These are phyloP conservation scores for Tetracladium maxilliforme DNA, from an alignment of 2,329 filamentous ascomycete genomes.

Conservation along the genomic window DNA sequence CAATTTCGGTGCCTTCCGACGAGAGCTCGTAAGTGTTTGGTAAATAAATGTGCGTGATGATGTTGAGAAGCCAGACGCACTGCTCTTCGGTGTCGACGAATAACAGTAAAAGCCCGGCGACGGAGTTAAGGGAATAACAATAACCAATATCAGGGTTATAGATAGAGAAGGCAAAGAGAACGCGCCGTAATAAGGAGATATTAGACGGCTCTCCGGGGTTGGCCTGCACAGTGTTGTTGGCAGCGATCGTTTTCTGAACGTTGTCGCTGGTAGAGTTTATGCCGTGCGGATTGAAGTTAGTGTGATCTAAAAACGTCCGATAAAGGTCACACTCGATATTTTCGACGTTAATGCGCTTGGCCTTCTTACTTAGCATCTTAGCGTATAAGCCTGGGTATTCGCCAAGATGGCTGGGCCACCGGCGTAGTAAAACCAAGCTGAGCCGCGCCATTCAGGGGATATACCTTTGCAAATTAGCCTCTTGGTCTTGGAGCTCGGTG, in stretches of 20 bases:
- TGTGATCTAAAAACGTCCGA: constrained; percentile 87
- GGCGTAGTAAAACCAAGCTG: constrained; percentile 94
- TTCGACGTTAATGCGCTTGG: constrained; percentile 59
- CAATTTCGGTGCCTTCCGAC: constrained; percentile 83
- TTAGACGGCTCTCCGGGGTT: too few relatives aligned
- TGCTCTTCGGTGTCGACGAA: constrained; percentile 82
- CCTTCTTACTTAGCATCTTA: constrained; percentile 46
- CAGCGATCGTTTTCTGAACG: constrained; percentile 6
- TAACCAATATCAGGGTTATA: constrained; percentile 89
- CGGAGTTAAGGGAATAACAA: constrained; percentile 90
- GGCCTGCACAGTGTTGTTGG: constrained; percentile 50
- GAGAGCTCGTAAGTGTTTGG: constrained; percentile 86
- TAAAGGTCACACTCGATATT: constrained; percentile 89
- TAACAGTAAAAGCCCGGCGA: constrained; percentile 76
- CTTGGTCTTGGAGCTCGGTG: constrained; percentile 70
- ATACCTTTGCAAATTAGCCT: constrained; percentile 91
- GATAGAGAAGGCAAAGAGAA: constrained; percentile 78
- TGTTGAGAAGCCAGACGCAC: constrained; percentile 82
- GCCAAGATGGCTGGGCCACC: constrained; percentile 69
- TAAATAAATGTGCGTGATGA: constrained; percentile 77
- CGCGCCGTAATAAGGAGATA: constrained; percentile 55
- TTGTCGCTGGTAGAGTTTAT: constrained; percentile 16
- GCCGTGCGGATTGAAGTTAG: constrained; percentile 61
- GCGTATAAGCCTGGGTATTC: constrained; percentile 68
- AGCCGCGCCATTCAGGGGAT: constrained; percentile 85